These are phyloP conservation scores for Mucor plumbeus DNA, from an alignment of 371 early-diverging fungal species.

Conservation along the genomic window DNA sequence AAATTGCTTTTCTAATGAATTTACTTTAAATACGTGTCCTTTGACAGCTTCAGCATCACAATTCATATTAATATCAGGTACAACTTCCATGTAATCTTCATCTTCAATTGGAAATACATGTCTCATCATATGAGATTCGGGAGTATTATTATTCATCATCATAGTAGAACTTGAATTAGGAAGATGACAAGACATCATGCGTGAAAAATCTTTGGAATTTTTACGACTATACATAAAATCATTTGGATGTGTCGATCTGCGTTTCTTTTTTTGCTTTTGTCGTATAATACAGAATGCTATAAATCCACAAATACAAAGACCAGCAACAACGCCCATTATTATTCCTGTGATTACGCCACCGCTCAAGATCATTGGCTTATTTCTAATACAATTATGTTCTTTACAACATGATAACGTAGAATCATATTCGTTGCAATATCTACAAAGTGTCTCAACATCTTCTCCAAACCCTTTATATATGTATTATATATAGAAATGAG, in stretches of 20 bases:
- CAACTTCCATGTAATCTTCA: constrained; percentile 26
- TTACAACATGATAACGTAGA: constrained; percentile 21
- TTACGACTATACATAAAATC: constrained; percentile 8
- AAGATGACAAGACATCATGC: constrained; percentile 8
- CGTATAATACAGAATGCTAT: constrained; percentile 13
- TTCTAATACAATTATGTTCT: constrained; percentile 14
- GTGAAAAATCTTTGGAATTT: constrained; percentile 6
- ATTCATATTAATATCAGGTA: constrained; percentile 22
- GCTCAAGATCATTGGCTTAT: not conserved
- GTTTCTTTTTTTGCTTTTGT: constrained; percentile 14
- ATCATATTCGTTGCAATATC: constrained; percentile 19
- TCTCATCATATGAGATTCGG: constrained; percentile 18
- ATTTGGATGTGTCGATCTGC: constrained; percentile 13
- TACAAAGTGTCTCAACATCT: constrained; percentile 22
- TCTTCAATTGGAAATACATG: constrained; percentile 26
- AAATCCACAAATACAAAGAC: constrained; percentile 6
- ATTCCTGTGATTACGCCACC: constrained; percentile 17
- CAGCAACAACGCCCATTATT: constrained; percentile 7
- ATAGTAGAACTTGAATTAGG: constrained; percentile 12
- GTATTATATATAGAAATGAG: too few relatives aligned
- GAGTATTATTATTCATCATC: constrained; percentile 11
- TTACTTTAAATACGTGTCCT: constrained; percentile 28
- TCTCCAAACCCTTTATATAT: constrained; percentile 21
- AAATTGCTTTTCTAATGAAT: constrained; percentile 28
- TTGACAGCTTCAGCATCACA: constrained; percentile 20